phyloP scores from a whole-genome alignment of 192 early-diverging fungal species.

The Jimgerdemannia flammicorona region DNA sequence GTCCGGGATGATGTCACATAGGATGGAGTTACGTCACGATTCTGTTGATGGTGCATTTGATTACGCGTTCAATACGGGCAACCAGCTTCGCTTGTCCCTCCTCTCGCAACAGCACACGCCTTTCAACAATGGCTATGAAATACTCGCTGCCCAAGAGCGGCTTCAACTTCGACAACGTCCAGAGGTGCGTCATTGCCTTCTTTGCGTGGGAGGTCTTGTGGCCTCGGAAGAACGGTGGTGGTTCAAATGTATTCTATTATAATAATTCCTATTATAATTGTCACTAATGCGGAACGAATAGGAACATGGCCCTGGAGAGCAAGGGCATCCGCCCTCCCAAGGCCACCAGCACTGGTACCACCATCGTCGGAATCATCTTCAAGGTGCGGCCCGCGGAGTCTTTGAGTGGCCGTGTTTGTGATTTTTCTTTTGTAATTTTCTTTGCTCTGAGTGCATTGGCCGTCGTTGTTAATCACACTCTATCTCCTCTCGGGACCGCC shows the following conservation, averaged over 20 bases:
- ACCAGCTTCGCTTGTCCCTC: background rate
- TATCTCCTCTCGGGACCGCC: background rate
- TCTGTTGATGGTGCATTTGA: background rate
- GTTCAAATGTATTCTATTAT: background rate
- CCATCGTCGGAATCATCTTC: constrained; percentile 91
- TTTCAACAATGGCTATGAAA: constrained; percentile 50
- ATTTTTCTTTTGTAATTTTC: constrained; percentile 3
- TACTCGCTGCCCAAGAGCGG: constrained; percentile 53
- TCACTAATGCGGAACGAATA: constrained; percentile 10
- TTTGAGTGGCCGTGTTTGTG: background rate
- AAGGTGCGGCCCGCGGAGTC: constrained; percentile 52
- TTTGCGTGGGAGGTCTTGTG: no score
- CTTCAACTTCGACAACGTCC: constrained; percentile 87
- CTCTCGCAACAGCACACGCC: background rate
- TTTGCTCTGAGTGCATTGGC: background rate
- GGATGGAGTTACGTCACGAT: background rate
- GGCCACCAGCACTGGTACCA: constrained; percentile 94
- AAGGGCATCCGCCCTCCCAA: constrained; percentile 80
- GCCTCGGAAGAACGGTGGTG: background rate
- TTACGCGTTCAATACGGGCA: background rate
- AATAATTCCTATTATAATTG: background rate
- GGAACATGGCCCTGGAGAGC: constrained; percentile 73
- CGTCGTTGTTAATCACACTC: no score
- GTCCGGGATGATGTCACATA: background rate
- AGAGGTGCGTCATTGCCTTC: constrained; percentile 44